Evolutionary conservation across 2,329 filamentous ascomycete species (phyloP).

Genomic region (Sporothrix brunneoviolacea): DNA sequence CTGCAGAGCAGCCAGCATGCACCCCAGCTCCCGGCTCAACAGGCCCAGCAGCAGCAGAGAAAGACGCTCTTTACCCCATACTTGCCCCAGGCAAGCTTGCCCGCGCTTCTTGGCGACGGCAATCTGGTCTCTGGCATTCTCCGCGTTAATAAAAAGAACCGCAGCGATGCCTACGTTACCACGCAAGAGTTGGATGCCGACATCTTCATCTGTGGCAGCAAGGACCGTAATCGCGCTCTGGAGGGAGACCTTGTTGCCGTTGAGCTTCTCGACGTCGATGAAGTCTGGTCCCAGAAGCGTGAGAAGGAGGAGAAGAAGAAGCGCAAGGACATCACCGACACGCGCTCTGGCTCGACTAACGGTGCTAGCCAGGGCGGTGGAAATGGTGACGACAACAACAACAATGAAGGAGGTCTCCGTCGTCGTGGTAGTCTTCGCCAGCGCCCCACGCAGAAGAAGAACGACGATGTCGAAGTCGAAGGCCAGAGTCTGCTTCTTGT

Average conservation of each 20-base stretch:
- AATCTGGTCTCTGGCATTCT: conserved; percentile 95
- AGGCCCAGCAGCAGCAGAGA: conserved; percentile 77
- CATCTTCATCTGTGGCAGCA: conserved; percentile 99
- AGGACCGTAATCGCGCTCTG: conserved; percentile 92
- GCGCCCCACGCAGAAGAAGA: conserved; percentile 98
- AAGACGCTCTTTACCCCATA: conserved; percentile 99
- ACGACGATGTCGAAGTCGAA: conserved; percentile 97
- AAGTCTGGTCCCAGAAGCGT: conserved; percentile 97
- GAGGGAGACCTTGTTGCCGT: conserved; percentile 95
- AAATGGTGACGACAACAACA: conserved; percentile 54
- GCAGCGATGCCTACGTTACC: conserved; percentile 95
- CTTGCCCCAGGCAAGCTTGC: conserved; percentile 86
- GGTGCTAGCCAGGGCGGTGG: conserved; percentile 59
- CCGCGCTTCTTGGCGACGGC: conserved; percentile 81
- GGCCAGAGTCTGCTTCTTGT: conserved; percentile 94
- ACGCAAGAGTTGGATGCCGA: conserved; percentile 93
- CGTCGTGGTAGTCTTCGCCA: conserved; percentile 92
- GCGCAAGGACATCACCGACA: conserved; percentile 96
- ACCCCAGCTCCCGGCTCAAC: conserved; percentile 56
- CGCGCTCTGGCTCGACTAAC: conserved; percentile 68
- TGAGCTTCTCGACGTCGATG: conserved; percentile 93
- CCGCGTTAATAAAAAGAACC: conserved; percentile 99
- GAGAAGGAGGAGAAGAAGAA: conserved; percentile 99
- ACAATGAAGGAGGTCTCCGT: conserved; percentile 76
- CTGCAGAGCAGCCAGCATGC: conserved; percentile 67